Base-by-base conservation (phyloP, 169 alveolate genomes). In the Amoebophrya sp. region DNA sequence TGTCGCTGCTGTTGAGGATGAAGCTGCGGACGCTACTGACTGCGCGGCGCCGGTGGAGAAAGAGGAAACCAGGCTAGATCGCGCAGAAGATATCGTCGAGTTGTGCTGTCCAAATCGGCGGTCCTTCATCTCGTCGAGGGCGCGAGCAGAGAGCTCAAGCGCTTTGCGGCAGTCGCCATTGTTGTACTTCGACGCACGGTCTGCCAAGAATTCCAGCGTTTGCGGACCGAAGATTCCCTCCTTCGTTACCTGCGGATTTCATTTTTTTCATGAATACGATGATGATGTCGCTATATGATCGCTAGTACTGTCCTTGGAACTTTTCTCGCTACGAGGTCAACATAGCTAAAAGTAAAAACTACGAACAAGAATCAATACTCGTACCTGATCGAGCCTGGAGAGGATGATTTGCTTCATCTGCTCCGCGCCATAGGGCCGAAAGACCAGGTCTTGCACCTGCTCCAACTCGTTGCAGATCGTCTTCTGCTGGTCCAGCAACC, bases 141-240 rank as follows among this genome's bases (percentile, higher is more conserved):
- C 83, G 10, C 83, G 29, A 25, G 83, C 83, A 66, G 39, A 25
- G 39, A 66, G 83, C 18, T 66, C 83, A 1, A 66, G 35, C 18
- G 83, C 83, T 66, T 66, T 66, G 39, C 83, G 29, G 83, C 83
- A 66, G 83, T 66, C 83, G 7, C 83, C 83, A 25, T 66, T 66
- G 83, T 66, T 66, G 83, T 0, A 66, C 83, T 66, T 66, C 10
- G 35, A 12, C 38, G 83, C 83, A 25, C 83, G 83, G 1, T 66
- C 83, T 3, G 83, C 83, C 83, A 66, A 66, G 32, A 66, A 66
- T 3, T 66, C 83, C 32, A 66, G 83, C 29, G 83, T 66, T 1
- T 18, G 35, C 38, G 83, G 83, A n/a, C 83, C 83, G 35, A 66
- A 66, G 0, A 66, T 66, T 25, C 38, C 83, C 83, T 18, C 32